These are phyloP conservation scores for Nitzschia putrida DNA, from an alignment of 108 stramenopile species.

Conservation along the genomic window DNA sequence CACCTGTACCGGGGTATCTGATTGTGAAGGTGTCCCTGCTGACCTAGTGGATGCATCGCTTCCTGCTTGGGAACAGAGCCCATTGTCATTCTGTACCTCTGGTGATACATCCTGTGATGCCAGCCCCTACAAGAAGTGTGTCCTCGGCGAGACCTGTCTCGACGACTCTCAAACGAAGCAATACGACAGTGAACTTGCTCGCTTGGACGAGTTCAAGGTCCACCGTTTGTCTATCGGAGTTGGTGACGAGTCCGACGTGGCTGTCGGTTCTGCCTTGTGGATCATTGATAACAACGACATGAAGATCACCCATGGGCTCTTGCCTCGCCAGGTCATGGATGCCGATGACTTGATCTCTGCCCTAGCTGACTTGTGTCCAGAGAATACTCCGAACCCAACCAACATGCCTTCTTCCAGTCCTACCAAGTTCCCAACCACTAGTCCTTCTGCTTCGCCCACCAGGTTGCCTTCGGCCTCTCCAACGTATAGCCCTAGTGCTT, in stretches of 20 bases:
- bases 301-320: neutral
- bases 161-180: slow-evolving; percentile 6
- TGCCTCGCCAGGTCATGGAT: slow-evolving; percentile 9
- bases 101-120: neutral
- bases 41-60: neutral
- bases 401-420: slow-evolving; percentile 9
- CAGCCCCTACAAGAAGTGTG: slow-evolving; percentile 20
- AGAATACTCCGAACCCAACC: slow-evolving; percentile 21
- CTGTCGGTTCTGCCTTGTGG: slow-evolving; percentile 17
- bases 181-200: slow-evolving; percentile 26
- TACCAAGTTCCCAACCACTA: neutral
- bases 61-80: neutral
- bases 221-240: slow-evolving; percentile 38
- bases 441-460: neutral
- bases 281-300: slow-evolving; percentile 23
- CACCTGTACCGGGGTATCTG: slow-evolving; percentile 6
- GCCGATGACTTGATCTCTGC: slow-evolving; percentile 11
- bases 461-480: neutral
- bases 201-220: slow-evolving; percentile 16
- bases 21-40: neutral
- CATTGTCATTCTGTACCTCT: neutral
- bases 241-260: slow-evolving; percentile 23
- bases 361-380: slow-evolving; percentile 7
- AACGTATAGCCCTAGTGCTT: neutral
- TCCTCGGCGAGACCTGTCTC: slow-evolving; percentile 9